Conservation (phyloP, 2,329 filamentous ascomycete genomes). For the Diaporthe sp. region DNA sequence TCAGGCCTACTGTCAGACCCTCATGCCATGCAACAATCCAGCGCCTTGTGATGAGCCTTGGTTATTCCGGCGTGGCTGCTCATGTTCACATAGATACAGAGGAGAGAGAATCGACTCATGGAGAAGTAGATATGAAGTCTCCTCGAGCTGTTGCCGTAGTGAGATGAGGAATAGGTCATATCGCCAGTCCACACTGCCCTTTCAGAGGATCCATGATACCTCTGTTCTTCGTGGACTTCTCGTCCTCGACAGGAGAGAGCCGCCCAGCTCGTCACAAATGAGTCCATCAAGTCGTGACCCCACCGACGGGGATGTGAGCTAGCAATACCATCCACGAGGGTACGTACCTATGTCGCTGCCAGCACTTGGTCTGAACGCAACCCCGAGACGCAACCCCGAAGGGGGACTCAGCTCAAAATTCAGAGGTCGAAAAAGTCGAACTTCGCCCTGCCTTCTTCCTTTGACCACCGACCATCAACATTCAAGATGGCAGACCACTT, state of each 20-base stretch:
- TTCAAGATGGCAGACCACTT: neutral
- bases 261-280: neutral
- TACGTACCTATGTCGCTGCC: neutral
- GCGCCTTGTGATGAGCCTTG: neutral
- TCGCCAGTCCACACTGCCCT: neutral
- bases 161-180: neutral
- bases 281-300: neutral
- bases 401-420: too few species aligned
- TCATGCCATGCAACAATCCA: too few species aligned
- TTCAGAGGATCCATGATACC: neutral
- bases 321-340: neutral
- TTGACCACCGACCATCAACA: slow-evolving; percentile 2
- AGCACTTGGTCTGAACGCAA: neutral
- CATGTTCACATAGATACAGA: neutral
- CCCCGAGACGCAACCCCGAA: neutral
- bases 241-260: neutral
- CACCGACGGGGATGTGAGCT: neutral
- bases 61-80: neutral
- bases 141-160: neutral
- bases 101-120: neutral
- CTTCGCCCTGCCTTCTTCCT: neutral
- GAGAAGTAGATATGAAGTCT: neutral
- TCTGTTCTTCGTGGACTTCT: too few species aligned
- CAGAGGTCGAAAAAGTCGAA: neutral
- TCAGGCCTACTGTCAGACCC: too few species aligned